These are phyloP conservation scores for Fusarium sp. DNA, from an alignment of 2,329 filamentous ascomycete genomes.

Conservation along the genomic window DNA sequence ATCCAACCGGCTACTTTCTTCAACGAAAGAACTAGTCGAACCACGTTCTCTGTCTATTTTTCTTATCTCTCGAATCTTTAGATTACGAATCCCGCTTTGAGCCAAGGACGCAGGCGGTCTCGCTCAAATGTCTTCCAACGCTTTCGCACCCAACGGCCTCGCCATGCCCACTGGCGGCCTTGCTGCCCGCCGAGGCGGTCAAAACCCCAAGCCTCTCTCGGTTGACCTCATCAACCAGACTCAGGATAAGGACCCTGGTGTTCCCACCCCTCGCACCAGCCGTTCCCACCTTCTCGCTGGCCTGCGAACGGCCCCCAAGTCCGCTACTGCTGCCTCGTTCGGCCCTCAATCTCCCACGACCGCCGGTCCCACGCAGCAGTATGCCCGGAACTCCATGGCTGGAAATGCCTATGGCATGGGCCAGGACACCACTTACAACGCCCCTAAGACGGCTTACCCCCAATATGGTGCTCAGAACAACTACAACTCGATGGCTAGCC, in stretches of 20 bases:
- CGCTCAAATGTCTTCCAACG: conserved; percentile 98
- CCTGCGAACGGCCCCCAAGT: conserved; percentile 93
- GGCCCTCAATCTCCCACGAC: conserved; percentile 71
- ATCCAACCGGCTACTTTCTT: conserved; percentile 36
- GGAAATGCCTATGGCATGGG: conserved; percentile 58
- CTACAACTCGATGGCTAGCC: conserved; percentile 50
- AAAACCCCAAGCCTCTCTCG: conserved; percentile 89
- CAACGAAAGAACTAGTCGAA: conserved; percentile 25
- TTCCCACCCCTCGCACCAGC: conserved; percentile 89
- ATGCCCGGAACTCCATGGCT: conserved; percentile 57
- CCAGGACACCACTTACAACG: conserved; percentile 58
- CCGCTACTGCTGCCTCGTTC: conserved; percentile 76
- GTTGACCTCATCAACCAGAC: conserved; percentile 78
- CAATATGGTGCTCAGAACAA: conserved; percentile 54
- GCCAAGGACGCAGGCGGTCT: conserved; percentile 97
- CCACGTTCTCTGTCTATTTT: conserved; percentile 37
- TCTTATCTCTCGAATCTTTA: conserved; percentile 21
- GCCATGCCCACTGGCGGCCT: conserved; percentile 83
- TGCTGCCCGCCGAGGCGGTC: conserved; percentile 84
- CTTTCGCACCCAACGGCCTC: conserved; percentile 77
- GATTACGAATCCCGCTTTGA: conserved; percentile 49
- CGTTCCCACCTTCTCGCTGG: conserved; percentile 94
- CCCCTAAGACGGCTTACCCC: conserved; percentile 69
- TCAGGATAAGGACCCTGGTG: conserved; percentile 72
- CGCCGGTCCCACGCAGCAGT: conserved; percentile 54